Evolutionary conservation across 345 rosid genomes (phyloP), one percentile per base, ranked within the genome.

Genomic region (Boechera retrofracta): DNA sequence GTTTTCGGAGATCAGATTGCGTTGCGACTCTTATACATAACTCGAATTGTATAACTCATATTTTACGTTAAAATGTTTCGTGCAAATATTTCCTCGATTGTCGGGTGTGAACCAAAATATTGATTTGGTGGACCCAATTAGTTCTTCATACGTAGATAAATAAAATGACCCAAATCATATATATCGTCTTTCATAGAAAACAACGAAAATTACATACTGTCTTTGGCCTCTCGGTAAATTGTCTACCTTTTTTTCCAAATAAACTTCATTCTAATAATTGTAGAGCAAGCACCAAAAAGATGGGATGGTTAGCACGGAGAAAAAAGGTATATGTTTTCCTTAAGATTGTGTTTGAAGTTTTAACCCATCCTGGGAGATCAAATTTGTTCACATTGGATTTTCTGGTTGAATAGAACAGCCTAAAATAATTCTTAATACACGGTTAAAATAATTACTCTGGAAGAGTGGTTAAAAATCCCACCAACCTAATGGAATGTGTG

Each of bases 391-490:
- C 29, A 44, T 74, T 45, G 36, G 18, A 65, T 44, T 3, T 56
- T 74, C 32, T 59, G 35, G 74, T 67, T 76, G 60, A 49, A 38
- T 38, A 51, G 41, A 55, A 31, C 62, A 18, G 74, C 44, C 68
- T 67, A 63, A 10, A 12, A 32, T 29, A 44, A 33, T 21, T 71
- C 47, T 33, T n/a, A 55, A 44, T n/a, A 42, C 39, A 44, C 35
- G 64, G 65, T 69, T 77, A 64, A 70, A 61, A 45, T 60, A 78
- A 67, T 78, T 59, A 73, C 73, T 66, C 49, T 28, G n/a, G 35
- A 61, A 67, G 71, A 53, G 82, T 73, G 82, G 82, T 79, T 79
- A 79, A 73, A 12, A 78, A 26, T 45, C 60, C 12, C 75, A 79
- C 82, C 82, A 79, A 73, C 74, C 71, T 73, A 79, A 44, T 41